A percentile compares a stretch with the other conserved stretches of the same genome.
Evolutionary conservation across 23 red algal genomes (phyloP).

Genomic region (Gracilaria caudata): DNA sequence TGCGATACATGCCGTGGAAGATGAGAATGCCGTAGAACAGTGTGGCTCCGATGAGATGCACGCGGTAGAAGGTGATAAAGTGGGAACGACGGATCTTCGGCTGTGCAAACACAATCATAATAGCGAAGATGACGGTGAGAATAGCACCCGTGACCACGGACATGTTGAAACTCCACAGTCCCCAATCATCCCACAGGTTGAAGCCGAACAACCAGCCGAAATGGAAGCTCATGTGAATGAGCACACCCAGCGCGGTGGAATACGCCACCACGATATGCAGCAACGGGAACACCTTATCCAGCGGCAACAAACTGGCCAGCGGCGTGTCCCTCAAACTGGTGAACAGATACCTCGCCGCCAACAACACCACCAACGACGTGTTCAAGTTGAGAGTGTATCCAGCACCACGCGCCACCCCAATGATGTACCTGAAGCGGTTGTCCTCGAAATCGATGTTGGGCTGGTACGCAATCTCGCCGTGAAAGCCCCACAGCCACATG

Average conservation of each 20-base stretch:
- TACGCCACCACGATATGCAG: conserved; percentile 64
- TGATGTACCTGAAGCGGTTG: conserved; percentile 4
- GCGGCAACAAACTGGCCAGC: conserved; percentile 41
- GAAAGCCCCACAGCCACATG: conserved; percentile 60
- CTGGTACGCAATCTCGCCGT: conserved; percentile 21
- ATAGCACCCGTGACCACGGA: conserved; percentile 31
- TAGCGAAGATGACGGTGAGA: conserved; percentile 27
- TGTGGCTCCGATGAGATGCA: conserved; percentile 63
- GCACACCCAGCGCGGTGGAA: conserved; percentile 13
- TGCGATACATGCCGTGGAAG: conserved; percentile 68
- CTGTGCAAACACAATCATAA: conserved; percentile 41
- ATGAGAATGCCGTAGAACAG: conserved; percentile 70
- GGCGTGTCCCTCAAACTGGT: conserved; percentile 43
- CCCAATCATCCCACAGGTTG: conserved; percentile 15
- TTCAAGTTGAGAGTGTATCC: conserved; percentile 81
- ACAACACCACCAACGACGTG: conserved; percentile 56
- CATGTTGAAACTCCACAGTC: conserved; percentile 51
- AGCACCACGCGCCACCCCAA: conserved; percentile 60
- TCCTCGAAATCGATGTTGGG: neutral
- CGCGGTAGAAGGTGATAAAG: conserved; percentile 52
- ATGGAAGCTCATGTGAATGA: conserved; percentile 59
- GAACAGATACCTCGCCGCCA: conserved; percentile 27
- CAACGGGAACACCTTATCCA: conserved; percentile 60
- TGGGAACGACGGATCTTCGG: conserved; percentile 21
- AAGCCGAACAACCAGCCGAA: conserved; percentile 48